Evolutionary conservation across 2,329 filamentous ascomycete species (phyloP).

Genomic region (Fusarium bactridioides): DNA sequence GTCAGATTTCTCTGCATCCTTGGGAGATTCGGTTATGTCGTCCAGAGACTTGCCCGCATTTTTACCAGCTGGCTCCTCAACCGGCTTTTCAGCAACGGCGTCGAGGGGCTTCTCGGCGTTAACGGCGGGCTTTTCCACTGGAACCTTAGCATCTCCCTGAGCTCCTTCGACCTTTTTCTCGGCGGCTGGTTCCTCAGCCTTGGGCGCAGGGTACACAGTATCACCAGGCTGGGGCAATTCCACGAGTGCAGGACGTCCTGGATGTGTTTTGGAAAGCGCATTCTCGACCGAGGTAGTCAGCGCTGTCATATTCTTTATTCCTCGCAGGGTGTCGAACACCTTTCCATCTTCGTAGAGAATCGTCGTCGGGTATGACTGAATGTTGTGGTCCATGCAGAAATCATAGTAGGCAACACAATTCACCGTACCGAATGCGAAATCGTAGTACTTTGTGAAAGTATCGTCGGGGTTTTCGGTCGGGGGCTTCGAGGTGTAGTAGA

Average conservation of each 20-base stretch:
- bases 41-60: constrained; percentile 23
- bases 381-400: constrained; percentile 72
- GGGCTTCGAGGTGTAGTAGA: constrained; percentile 87
- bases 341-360: constrained; percentile 82
- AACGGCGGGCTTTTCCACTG: constrained; percentile 34
- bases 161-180: constrained; percentile 31
- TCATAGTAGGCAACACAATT: constrained; percentile 88
- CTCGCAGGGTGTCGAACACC: constrained; percentile 67
- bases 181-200: constrained; percentile 10
- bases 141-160: constrained; percentile 47
- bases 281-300: constrained; percentile 78
- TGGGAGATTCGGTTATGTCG: constrained; percentile 40
- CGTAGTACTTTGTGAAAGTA: constrained; percentile 81
- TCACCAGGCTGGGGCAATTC: constrained; percentile 77
- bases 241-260: constrained; percentile 75
- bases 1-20: constrained; percentile 34
- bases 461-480: constrained; percentile 63
- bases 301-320: constrained; percentile 70
- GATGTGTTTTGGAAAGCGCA: constrained; percentile 77
- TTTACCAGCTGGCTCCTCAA: constrained; percentile 28
- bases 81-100: constrained; percentile 23
- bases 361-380: constrained; percentile 79
- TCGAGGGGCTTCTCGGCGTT: constrained; percentile 31
- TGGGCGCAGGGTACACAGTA: constrained; percentile 51
- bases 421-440: constrained; percentile 85